Evolutionary conservation across 352 stramenopile species (phyloP), one percentile per base, ranked within the genome.

Genomic region (Blastocystis sp.): DNA sequence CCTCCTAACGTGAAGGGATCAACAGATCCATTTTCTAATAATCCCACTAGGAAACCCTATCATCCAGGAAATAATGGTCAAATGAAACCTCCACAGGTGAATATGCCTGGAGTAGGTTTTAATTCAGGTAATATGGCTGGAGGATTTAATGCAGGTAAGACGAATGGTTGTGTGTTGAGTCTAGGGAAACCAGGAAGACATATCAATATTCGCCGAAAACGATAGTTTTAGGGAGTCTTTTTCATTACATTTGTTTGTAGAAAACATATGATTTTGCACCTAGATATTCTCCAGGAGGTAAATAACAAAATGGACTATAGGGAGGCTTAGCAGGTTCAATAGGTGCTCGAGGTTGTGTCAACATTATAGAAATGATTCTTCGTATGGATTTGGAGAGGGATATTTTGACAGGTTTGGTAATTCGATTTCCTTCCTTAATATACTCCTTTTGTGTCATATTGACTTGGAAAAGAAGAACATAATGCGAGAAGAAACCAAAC

Each of bases 391-490:
- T n/a, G 0, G 32, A 16, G 2, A 35, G 19, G 7, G 71, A 83
- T 16, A 65, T 32, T 19, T 7, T 35, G n/a, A 27, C n/a, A 29
- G 14, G 43, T 19, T 35, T 39, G 21, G 16, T 11, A 12, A 54
- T 43, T 67, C 58, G 42, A 42, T 83, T 65, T 14, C 54, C 54
- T 61, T 12, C 54, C 35, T 66, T 83, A 56, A 66, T 66, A 42
- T 65, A 83, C 42, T 83, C 43, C 49, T 66, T 66, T 42, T 83
- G 71, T 43, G 71, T 65, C 71, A 83, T 52, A 65, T 83, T 51
- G 11, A 32, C 19, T 51, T 16, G 27, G n/a, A 83, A 66, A 16
- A 83, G 71, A n/a, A 37, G 58, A 19, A 83, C 51, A 43, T 83
- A 83, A 43, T 83, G 71, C 3, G 49, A 37, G 11, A 83, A 29